Evolutionary conservation across 495 filamentous ascomycete species (phyloP).

Genomic region (Trichoderma virens): DNA sequence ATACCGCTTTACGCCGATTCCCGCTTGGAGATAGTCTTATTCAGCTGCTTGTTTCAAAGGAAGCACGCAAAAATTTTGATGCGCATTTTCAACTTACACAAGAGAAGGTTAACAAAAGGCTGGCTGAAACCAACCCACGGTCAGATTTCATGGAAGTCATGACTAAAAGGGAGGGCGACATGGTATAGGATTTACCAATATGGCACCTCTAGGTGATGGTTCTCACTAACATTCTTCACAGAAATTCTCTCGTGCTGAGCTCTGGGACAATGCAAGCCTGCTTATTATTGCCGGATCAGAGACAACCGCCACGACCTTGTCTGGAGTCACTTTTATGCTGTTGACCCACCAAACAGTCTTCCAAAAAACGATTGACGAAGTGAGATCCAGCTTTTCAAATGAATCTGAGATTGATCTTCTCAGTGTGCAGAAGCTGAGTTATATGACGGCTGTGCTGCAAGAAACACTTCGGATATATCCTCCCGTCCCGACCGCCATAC

Average conservation of each 20-base stretch:
- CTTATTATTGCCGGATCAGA: constrained; percentile 51
- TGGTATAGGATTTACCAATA: not conserved
- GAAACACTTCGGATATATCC: constrained; percentile 55
- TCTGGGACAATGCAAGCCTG: constrained; percentile 33
- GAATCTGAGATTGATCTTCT: constrained; percentile 45
- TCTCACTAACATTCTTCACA: constrained; percentile 13
- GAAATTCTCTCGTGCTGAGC: constrained; percentile 31
- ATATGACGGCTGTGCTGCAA: constrained; percentile 48
- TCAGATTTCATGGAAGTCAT: not conserved
- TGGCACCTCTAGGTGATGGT: not conserved
- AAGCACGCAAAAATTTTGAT: not conserved
- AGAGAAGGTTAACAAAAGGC: not conserved
- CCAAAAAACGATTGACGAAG: constrained; percentile 39
- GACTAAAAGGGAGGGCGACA: not conserved
- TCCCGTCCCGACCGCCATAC: constrained; percentile 41
- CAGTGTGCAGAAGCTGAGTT: constrained; percentile 39
- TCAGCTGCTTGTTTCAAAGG: not conserved
- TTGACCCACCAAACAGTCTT: constrained; percentile 36
- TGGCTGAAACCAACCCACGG: not conserved
- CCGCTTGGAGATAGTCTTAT: not conserved
- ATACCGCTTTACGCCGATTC: not conserved
- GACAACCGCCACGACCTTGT: constrained; percentile 52
- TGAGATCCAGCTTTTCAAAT: constrained; percentile 40
- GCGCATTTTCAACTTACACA: not conserved
- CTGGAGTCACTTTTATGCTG: constrained; percentile 45